Base-by-base conservation (phyloP, 139 green algal species). In the Mychonastes homosphaera region DNA sequence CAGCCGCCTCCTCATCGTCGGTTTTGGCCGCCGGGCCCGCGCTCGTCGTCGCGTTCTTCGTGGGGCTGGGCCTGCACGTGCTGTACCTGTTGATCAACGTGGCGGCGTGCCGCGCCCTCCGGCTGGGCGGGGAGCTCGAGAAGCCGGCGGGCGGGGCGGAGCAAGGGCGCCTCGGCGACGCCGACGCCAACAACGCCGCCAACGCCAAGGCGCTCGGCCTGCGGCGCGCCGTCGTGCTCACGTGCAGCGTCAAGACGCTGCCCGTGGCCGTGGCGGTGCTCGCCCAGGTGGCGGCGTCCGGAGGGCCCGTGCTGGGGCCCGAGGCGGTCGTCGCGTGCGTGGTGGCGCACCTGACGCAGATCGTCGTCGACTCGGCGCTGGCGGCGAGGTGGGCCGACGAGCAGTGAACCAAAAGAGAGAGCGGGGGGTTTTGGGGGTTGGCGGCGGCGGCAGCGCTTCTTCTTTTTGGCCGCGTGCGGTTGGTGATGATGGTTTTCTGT, bases 331-430 rank as follows among this genome's bases (percentile, higher is more conserved):
- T 13, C 19, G 19, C 41, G 8, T 18, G 19, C 19, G 8, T 48
- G 41, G 24, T 48, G 41, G 41, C 41, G 41, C 41, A 48, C 41
- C 41, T 48, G 7, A 23, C 41, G 7, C 41, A 48, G 41, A 48
- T 48, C 41, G 6, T 48, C 5, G 24, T 48, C 23, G 41, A 48
- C 41, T n/a, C 12, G 12, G 36, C 36, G 12, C 10, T 44, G 13
- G 36, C 13, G 36, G 36, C 36, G 12, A 10, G 36, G 12, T 44
- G 36, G 36, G n/a, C n/a, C n/a, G n/a, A n/a, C n/a, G n/a, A n/a
- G n/a, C n/a, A n/a, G n/a, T n/a, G n/a, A n/a, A n/a, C n/a, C n/a
- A n/a, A n/a, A n/a, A n/a, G n/a, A n/a, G n/a, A n/a, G n/a, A n/a
- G n/a, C n/a, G n/a, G n/a, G n/a, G n/a, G n/a, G n/a, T n/a, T n/a